Evolutionary conservation across 306 rosid species (phyloP), one percentile per base, ranked within the genome.

Genomic region (Begonia fuchsioides): DNA sequence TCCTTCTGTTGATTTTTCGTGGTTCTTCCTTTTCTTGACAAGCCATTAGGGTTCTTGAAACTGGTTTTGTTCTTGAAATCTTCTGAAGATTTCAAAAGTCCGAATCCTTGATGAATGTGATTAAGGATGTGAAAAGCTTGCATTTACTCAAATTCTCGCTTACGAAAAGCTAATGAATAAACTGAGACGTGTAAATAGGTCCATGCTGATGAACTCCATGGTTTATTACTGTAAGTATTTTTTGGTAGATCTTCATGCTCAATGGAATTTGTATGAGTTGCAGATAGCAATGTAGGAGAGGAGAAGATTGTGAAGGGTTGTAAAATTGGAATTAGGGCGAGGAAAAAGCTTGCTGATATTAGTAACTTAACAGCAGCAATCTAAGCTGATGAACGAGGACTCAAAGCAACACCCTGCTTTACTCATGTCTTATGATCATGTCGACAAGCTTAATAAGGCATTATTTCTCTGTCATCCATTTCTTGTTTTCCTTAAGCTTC

Each of bases 321-420:
- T 41, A 58, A 65, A 39, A 55, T 61, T 8, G 92, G 74, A 64
- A 62, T 62, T 45, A 12, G 65, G 13, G 67, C 47, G 13, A 75
- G 76, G 66, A 81, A 68, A 67, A 56, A 39, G 56, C 95, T 90
- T 47, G 66, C 76, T 3, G 93, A 84, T 49, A 69, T 90, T 39
- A 90, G 84, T 69, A 90, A 90, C 74, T 12, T 56, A 65, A 65
- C 71, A 60, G 63, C 70, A 61, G 38, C 69, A 60, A 41, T 52
- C 51, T 11, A 60, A 52, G 38, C 54, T 18, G 13, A 58, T 35
- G 17, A 60, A 62, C 15, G 62, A 64, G 39, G 69, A 26, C 35
- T 26, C 35, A 26, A 26, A 26, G 35, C 35, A 51, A 49, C 62
- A 56, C 3, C 17, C 56, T 47, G 51, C 62, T 54, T 50, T 64